These are phyloP conservation scores for Copromyces sp. DNA, from an alignment of 495 filamentous ascomycete genomes.

Conservation along the genomic window DNA sequence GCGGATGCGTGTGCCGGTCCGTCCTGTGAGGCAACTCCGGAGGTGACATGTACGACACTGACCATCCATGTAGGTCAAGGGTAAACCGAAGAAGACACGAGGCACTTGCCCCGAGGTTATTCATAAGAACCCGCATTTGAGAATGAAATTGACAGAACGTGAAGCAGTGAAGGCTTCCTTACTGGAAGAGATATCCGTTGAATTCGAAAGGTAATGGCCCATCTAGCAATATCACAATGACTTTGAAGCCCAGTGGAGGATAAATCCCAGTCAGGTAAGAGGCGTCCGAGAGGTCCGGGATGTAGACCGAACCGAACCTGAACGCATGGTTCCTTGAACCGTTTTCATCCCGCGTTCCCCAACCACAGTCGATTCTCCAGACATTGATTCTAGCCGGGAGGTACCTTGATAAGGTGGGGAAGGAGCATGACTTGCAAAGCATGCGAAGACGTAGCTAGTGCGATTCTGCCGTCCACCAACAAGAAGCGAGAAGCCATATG, in stretches of 20 bases:
- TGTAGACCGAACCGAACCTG: background rate
- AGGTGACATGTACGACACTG: slow-evolving; percentile 10
- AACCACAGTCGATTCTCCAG: background rate
- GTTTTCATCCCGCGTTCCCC: background rate
- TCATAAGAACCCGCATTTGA: background rate
- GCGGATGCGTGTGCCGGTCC: slow-evolving; percentile 8
- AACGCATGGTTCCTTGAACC: background rate
- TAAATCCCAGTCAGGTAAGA: background rate
- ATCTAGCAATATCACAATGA: background rate
- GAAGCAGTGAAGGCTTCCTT: background rate
- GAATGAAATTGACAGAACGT: background rate
- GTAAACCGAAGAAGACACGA: background rate
- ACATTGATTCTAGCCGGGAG: background rate
- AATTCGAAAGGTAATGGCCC: background rate
- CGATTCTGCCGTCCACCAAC: slow-evolving; percentile 10
- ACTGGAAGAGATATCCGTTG: background rate
- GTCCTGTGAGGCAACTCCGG: slow-evolving; percentile 3
- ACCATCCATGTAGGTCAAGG: slow-evolving; percentile 19
- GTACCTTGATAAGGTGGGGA: slow-evolving; percentile 10
- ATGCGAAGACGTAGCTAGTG: slow-evolving; percentile 18
- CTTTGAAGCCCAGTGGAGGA: background rate
- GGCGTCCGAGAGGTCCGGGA: background rate
- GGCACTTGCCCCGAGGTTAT: background rate
- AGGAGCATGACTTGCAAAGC: slow-evolving; percentile 21
- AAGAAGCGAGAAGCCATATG: slow-evolving; percentile 5